Evolutionary conservation across 306 rosid genomes (phyloP).

Genomic region (Cicer arietinum): DNA sequence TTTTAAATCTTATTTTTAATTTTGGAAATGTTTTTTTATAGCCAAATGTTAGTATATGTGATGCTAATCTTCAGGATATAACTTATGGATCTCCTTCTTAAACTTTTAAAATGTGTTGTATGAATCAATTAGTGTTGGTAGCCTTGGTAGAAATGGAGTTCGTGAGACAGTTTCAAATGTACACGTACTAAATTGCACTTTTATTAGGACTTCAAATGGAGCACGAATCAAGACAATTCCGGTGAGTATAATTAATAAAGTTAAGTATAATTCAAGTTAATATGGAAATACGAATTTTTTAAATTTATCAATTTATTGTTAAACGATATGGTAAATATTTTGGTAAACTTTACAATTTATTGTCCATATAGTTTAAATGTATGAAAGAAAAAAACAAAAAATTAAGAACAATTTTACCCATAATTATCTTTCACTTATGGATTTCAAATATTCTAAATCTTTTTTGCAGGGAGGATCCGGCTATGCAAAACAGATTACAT

Average conservation of each 20-base stretch:
- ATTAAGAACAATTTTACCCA: not conserved
- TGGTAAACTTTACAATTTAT: too few species aligned
- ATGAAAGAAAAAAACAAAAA: too few species aligned
- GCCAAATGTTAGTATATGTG: too few species aligned
- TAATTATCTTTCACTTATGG: not conserved
- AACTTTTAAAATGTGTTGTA: not conserved
- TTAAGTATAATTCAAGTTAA: not conserved
- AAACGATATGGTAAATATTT: too few species aligned
- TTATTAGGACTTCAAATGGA: slow-evolving; percentile 43
- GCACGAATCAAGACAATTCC: slow-evolving; percentile 57
- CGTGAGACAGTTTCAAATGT: slow-evolving; percentile 39
- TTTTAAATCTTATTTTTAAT: too few species aligned
- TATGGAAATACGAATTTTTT: too few species aligned
- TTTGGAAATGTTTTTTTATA: too few species aligned
- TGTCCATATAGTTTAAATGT: too few species aligned
- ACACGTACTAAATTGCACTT: slow-evolving; percentile 47
- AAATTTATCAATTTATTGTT: too few species aligned
- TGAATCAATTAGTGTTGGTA: slow-evolving; percentile 48
- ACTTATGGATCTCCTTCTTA: too few species aligned
- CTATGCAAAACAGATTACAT: slow-evolving; percentile 48
- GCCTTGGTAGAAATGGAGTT: slow-evolving; percentile 41
- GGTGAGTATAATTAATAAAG: slow-evolving; percentile 16
- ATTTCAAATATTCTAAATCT: not conserved
- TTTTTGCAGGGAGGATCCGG: slow-evolving; percentile 52
- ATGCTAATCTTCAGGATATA: too few species aligned